Evolutionary conservation across 1,284 basidiomycete genomes (phyloP).

Genomic region (Rhizopogon parksii): DNA sequence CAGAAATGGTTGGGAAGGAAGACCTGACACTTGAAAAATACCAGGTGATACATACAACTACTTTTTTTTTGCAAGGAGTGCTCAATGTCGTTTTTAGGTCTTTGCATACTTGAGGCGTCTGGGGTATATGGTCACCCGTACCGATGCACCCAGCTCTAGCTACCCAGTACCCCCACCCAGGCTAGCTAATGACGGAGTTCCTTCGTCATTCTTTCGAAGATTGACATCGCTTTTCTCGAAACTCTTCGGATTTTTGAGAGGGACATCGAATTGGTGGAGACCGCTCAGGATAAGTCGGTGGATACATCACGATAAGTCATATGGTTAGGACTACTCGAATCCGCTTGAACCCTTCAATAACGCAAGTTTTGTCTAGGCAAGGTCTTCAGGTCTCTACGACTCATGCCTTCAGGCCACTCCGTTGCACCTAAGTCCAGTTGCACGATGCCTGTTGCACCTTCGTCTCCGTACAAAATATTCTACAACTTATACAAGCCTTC

Average conservation of each 20-base stretch:
- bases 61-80: constrained; percentile 3
- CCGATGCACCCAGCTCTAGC: constrained; percentile 50
- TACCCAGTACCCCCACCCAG: constrained; percentile 50
- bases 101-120: constrained; percentile 89
- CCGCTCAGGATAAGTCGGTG: constrained; percentile 40
- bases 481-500: constrained; percentile 91
- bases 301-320: constrained; percentile 11
- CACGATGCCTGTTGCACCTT: constrained; percentile 3
- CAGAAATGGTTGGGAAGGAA: constrained; percentile 75
- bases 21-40: constrained; percentile 78
- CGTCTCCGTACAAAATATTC: constrained; percentile 76
- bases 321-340: constrained; percentile 7
- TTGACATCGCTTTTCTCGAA: constrained; percentile 31
- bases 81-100: constrained; percentile 45
- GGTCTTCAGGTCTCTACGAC: constrained; percentile 67
- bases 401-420: constrained; percentile 64
- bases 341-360: neutral
- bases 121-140: constrained; percentile 82
- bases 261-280: constrained; percentile 46
- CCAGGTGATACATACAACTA: constrained; percentile 50
- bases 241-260: constrained; percentile 27
- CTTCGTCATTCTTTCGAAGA: constrained; percentile 26
- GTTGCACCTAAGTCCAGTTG: constrained; percentile 10
- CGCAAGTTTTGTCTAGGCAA: constrained; percentile 37
- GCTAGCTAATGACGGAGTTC: neutral